phyloP scores from a whole-genome alignment of 371 early-diverging fungal species.

The Rhizopus delemar region DNA sequence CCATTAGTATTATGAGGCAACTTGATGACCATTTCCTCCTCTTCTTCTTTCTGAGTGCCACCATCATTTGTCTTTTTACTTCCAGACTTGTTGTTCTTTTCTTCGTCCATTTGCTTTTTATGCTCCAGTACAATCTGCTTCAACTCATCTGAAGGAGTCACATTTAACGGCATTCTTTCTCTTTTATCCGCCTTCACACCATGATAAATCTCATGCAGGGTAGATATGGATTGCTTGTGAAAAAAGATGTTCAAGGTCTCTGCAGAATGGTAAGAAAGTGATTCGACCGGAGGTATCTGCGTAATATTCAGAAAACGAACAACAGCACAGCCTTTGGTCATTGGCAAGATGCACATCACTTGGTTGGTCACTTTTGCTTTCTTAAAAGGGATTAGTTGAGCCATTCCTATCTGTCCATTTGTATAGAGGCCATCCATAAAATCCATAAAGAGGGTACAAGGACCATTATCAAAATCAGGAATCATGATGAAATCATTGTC shows the following conservation, averaged over 20 bases:
- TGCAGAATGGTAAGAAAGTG: neutral
- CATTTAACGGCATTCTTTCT: neutral
- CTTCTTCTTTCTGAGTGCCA: neutral
- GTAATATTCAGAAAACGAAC: slow-evolving; percentile 16
- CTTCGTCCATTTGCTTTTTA: neutral
- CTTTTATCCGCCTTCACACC: neutral
- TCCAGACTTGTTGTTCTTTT: neutral
- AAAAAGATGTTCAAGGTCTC: neutral
- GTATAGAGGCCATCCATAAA: slow-evolving; percentile 2
- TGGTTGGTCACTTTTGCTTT: neutral
- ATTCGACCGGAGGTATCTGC: neutral
- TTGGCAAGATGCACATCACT: slow-evolving; percentile 12
- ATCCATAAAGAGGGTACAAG: neutral
- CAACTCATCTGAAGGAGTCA: neutral
- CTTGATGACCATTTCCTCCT: neutral
- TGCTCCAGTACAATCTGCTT: neutral
- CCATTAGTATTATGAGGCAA: neutral
- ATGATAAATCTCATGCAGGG: neutral
- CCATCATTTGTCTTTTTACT: neutral
- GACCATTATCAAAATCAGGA: neutral
- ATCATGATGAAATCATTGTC: neutral
- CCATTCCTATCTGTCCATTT: slow-evolving; percentile 11
- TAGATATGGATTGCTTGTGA: neutral
- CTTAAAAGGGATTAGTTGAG: slow-evolving; percentile 12
- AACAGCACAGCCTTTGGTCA: slow-evolving; percentile 9